These are phyloP conservation scores for Avena atlantica DNA, from an alignment of 176 grass and related monocot genomes.

Conservation along the genomic window DNA sequence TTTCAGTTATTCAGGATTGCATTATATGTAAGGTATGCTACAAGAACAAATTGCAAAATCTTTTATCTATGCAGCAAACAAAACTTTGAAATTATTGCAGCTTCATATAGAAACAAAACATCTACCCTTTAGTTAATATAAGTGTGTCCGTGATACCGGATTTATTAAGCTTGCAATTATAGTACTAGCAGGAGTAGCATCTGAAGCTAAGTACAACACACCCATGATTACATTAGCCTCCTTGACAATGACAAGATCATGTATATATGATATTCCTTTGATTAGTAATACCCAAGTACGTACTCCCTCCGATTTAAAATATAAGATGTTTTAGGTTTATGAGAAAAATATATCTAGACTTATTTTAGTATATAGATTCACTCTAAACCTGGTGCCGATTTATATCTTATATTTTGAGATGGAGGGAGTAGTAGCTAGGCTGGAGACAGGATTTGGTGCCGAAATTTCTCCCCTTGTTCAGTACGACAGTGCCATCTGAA, in stretches of 20 bases:
- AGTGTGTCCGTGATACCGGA: neutral
- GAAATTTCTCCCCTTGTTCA: constrained; percentile 48
- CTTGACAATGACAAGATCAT: constrained; percentile 40
- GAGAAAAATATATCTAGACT: too few species aligned
- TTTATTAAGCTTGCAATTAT: neutral
- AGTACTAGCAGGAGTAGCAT: neutral
- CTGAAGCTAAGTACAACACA: constrained; percentile 3
- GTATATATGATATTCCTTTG: constrained; percentile 23
- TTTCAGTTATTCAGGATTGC: neutral
- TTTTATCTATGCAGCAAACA: neutral
- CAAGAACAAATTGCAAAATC: neutral
- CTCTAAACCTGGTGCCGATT: too few species aligned
- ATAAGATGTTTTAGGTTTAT: too few species aligned
- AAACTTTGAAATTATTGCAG: neutral
- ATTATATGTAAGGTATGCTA: neutral
- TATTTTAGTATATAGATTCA: too few species aligned
- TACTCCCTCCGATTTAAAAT: neutral
- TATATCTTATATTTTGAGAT: too few species aligned
- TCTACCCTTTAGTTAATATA: neutral
- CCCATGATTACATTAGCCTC: constrained; percentile 32
- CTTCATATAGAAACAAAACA: constrained; percentile 8
- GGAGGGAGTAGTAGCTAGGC: neutral
- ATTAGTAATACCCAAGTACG: constrained; percentile 9
- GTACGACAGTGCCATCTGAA: constrained; percentile 56
- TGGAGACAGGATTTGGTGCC: constrained; percentile 39